Base-by-base conservation (phyloP, 306 rosid species). In the Rosa multiflora region DNA sequence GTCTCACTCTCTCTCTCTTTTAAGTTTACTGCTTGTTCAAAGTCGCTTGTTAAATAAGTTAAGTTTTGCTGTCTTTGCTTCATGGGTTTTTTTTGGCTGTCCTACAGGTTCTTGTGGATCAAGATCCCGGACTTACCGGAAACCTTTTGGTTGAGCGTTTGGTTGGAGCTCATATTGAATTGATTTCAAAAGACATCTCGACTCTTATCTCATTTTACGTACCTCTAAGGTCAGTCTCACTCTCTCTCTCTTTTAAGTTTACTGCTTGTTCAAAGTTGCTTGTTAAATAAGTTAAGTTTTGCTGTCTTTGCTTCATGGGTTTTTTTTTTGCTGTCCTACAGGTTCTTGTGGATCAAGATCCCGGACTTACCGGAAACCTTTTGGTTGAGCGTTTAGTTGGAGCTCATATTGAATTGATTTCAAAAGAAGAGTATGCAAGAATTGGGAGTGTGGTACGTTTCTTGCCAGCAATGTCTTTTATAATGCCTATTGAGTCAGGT, bases 71-170 rank as follows among this genome's bases (percentile, higher is more conserved):
- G 29, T 26, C 29, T 26, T 26, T 26, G 29, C 29, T 26, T 26
- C 1, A 26, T 26, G 29, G 29, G 29, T 26, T 26, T 26, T 26
- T 26, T 26, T 26, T 26, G 1, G 29, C 29, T 26, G 29, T 26
- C 29, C 29, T 26, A 26, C 75, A 94, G 90, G 81, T 67, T 64
- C 87, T 88, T 48, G 89, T 88, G 44, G 91, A 92, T 81, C 91
- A 87, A 84, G 99, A 95, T 80, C 99, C 99, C 32, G 90, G 98
- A 72, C 73, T 92, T 75, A 74, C 84, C 0, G 99, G 98, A 63
- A 95, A 95, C 80, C 98, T 95, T 56, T 90, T 95, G 15, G 91
- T 95, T 67, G 99, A 91, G 84, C 97, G 98, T 68, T 72, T 95
- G 79, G 92, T 87, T 51, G 99, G 98, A 83, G 99, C 99, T 77